Base-by-base conservation (phyloP, 805 yeast species). In the Metschnikowia aberdeeniae region DNA sequence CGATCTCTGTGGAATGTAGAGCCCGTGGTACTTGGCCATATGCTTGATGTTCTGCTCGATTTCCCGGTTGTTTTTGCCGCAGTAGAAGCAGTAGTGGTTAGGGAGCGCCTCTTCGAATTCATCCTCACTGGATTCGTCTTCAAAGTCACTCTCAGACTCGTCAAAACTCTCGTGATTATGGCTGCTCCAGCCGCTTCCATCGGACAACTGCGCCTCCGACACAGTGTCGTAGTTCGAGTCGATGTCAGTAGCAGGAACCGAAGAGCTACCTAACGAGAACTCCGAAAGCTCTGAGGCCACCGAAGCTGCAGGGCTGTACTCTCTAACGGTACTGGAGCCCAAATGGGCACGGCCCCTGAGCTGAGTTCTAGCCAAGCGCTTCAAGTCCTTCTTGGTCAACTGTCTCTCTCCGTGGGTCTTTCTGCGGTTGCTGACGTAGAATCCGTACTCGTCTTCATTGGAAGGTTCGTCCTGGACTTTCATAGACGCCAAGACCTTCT, bases 381-480 rank as follows among this genome's bases (percentile, higher is more conserved):
- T 66, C 54, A 66, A 45, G 33, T 62, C 70, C 51, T 70, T 72
- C 58, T 72, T 72, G 2, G 77, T 71, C 30, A 66, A 31, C 51
- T 67, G 75, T 36, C 67, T 55, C 14, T 47, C 52, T 1, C 64
- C 62, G 5, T 37, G 52, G 3, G 62, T 37, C 34, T 52, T 53
- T 49, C 56, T 61, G 53, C 61, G 58, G 45, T 60, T 55, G 42
- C 60, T 61, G 4, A 77, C 59, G 37, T 58, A 60, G 57, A 80
- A 80, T 0, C 85, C 84, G 58, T 64, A 76, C 48, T 80, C 84
- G 57, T 78, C 83, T 46, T 76, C 82, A 26, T 49, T 27, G 6
- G 36, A 20, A 36, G 63, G 59, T 3, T 54, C 58, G 24, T 61
- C 50, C 2, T 46, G 49, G 6, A 34, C 19, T 34, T 49, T 50